Conservation (phyloP, 1,139 yeast species). For the Pneumocystis murina region DNA sequence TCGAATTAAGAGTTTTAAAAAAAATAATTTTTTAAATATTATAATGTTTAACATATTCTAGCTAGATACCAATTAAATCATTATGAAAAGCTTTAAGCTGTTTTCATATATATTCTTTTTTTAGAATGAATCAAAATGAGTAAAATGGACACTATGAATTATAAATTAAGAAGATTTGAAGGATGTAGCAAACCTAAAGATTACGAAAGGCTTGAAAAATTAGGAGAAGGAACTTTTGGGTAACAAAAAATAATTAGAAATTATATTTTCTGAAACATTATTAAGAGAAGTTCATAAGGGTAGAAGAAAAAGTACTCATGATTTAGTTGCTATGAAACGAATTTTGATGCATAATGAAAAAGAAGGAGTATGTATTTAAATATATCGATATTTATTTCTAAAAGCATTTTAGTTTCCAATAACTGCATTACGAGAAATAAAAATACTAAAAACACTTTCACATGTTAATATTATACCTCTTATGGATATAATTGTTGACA, state of each 20-base stretch:
- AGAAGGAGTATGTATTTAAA: constrained; percentile 37
- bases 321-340: constrained; percentile 72
- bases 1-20: background rate
- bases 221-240: constrained; percentile 91
- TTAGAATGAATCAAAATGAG: background rate
- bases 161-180: background rate
- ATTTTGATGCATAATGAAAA: constrained; percentile 68
- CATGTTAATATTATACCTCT: constrained; percentile 64
- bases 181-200: constrained; percentile 15
- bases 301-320: constrained; percentile 31
- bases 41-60: background rate
- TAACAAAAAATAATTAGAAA: constrained; percentile 18
- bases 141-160: background rate
- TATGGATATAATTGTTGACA: constrained; percentile 67
- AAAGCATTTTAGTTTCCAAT: constrained; percentile 45
- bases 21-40: background rate
- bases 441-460: constrained; percentile 55
- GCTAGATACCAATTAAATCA: background rate
- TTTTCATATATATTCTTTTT: background rate
- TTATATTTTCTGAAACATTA: background rate
- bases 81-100: background rate
- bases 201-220: constrained; percentile 46
- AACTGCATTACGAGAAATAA: constrained; percentile 86
- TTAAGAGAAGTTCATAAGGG: constrained; percentile 57
- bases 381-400: background rate